Percentiles rank a stretch among this genome's conserved stretches.
These are phyloP conservation scores for Tritrichomonas musculus DNA, from an alignment of 208 protist genomes.

Conservation along the genomic window DNA sequence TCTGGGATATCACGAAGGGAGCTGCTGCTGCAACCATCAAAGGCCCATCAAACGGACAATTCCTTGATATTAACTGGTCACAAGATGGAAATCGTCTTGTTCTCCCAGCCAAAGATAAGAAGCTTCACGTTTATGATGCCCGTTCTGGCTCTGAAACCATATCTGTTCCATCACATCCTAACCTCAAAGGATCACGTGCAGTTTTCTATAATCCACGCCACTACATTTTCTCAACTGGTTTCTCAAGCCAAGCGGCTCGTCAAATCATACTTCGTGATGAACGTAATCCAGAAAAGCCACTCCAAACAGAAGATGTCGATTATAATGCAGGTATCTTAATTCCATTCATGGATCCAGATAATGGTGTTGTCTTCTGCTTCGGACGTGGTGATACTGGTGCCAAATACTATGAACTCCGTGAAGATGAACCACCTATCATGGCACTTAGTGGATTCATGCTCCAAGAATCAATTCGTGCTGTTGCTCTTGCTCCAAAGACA, in stretches of 20 bases:
- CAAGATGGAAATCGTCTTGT: background rate
- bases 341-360: conserved; percentile 16
- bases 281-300: conserved; percentile 12
- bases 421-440: background rate
- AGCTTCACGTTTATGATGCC: background rate
- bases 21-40: background rate
- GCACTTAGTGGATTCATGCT: background rate
- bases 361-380: background rate
- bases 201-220: background rate
- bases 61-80: background rate
- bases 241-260: background rate
- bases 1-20: background rate
- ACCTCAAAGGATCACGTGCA: background rate
- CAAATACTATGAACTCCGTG: background rate
- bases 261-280: background rate
- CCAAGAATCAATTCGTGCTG: background rate
- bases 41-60: background rate
- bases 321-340: background rate
- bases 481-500: background rate
- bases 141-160: background rate
- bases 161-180: background rate
- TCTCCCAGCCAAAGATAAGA: background rate
- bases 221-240: background rate
- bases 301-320: background rate
- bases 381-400: background rate